phyloP scores from a whole-genome alignment of 352 stramenopile species.

The Globisporangium viniferum region DNA sequence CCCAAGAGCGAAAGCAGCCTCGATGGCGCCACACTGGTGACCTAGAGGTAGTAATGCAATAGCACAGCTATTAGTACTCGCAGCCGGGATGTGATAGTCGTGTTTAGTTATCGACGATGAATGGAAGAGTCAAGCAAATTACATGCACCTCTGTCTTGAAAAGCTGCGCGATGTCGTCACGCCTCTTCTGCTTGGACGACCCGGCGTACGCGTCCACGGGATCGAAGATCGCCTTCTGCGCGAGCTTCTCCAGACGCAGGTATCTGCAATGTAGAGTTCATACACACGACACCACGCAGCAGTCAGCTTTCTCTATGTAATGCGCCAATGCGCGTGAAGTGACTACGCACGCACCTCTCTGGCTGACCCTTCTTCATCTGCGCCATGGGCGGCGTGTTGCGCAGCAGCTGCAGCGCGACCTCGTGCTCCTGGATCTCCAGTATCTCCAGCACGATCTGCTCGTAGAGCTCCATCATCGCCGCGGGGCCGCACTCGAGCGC shows the following conservation, averaged over 20 bases:
- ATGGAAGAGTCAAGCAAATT: neutral
- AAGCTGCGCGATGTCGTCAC: conserved; percentile 72
- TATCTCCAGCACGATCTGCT: conserved; percentile 87
- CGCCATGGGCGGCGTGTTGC: conserved; percentile 38
- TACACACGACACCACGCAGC: neutral
- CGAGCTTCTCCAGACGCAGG: conserved; percentile 71
- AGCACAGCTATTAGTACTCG: neutral
- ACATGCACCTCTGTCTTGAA: conserved; percentile 62
- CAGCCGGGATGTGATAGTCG: neutral
- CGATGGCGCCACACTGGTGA: conserved; percentile 77
- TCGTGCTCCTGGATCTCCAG: conserved; percentile 80
- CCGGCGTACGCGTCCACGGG: conserved; percentile 60
- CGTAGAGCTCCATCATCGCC: conserved; percentile 87
- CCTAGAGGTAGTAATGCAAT: conserved; percentile 3
- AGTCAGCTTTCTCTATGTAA: conserved; percentile 3
- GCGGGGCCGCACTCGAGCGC: conserved; percentile 57
- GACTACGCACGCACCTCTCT: conserved; percentile 33
- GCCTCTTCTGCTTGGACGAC: conserved; percentile 70
- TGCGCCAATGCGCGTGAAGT: neutral
- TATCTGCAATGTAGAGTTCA: conserved; percentile 28
- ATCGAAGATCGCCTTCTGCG: conserved; percentile 68
- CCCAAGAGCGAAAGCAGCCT: conserved; percentile 84
- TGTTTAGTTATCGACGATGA: neutral
- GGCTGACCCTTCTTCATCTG: conserved; percentile 48
- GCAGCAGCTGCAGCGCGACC: conserved; percentile 68